Evolutionary conservation across 352 stramenopile species (phyloP), one percentile per base, ranked within the genome.

Genomic region (Elongisporangium senticosum): DNA sequence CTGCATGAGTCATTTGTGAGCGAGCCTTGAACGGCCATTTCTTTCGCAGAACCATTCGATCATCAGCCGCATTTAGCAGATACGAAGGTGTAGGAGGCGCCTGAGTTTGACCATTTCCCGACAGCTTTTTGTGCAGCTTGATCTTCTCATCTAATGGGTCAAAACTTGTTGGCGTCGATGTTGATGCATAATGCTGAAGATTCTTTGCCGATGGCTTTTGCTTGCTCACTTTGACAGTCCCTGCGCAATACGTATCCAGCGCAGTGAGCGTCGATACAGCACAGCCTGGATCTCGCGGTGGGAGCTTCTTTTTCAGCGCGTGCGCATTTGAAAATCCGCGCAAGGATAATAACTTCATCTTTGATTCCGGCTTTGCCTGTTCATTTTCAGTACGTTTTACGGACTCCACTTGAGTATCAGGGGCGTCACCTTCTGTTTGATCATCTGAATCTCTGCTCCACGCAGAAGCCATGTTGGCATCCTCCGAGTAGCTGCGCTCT

Each of bases 241-340:
- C 33, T 14, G 33, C 33, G 11, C 33, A 43, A 43, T 43, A 43
- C 33, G 33, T 17, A 43, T 43, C 11, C 33, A 43, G 33, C 33
- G 33, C 33, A 4, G 8, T 43, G 4, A 10, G 11, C 11, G 33
- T 43, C 33, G 33, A 43, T 1, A 43, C 33, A 4, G 33, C 11
- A 43, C 17, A 43, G 1, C 33, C 33, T 43, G 33, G 33, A 43
- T 43, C 33, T 43, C 33, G 33, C 8, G 33, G 33, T 43, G 69
- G 60, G 17, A 76, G 56, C 40, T 71, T 58, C 20, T 43, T n/a
- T 37, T 56, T 60, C 33, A 76, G 58, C 15, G 65, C 68, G 19
- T 71, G 62, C 4, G 53, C 15, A 17, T 66, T 72, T 11, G 63
- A 68, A 52, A 71, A 74, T 0, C 66, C 69, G n/a, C 49, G 20